Conservation (phyloP, 108 stramenopile genomes). For the Conticribra guillardii region DNA sequence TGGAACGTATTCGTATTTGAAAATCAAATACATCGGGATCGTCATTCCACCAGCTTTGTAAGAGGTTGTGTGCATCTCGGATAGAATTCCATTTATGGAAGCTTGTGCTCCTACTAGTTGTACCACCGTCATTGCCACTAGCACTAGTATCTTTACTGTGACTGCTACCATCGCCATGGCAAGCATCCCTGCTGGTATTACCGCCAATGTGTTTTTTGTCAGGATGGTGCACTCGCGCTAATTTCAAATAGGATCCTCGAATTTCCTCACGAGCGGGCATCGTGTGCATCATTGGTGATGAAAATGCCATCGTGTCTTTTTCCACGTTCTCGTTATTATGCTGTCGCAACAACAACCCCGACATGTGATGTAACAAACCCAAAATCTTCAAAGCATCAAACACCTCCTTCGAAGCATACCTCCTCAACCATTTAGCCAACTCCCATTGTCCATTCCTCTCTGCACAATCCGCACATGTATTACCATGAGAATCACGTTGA, state of each 20-base stretch:
- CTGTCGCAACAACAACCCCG: no score
- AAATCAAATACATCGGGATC: conserved; percentile 20
- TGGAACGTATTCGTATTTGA: conserved; percentile 13
- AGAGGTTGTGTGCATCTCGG: conserved; percentile 24
- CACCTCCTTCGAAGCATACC: conserved; percentile 12
- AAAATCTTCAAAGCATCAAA: background rate
- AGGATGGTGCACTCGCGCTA: conserved; percentile 27
- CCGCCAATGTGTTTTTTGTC: no score
- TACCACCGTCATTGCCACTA: no score
- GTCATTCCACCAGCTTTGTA: conserved; percentile 24
- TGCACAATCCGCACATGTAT: conserved; percentile 51
- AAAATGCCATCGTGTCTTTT: no score
- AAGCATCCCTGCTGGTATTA: no score
- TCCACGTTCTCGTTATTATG: no score
- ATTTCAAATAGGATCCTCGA: conserved; percentile 1
- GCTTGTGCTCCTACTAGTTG: no score
- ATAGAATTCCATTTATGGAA: conserved; percentile 16
- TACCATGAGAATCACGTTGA: conserved; percentile 28
- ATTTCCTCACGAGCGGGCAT: no score
- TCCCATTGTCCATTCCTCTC: conserved; percentile 26
- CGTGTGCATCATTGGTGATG: no score
- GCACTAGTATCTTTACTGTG: no score
- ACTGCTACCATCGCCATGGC: no score
- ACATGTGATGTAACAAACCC: no score
- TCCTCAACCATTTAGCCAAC: conserved; percentile 30